These are phyloP conservation scores for Aspergillus sp. DNA, from an alignment of 2,329 filamentous ascomycete genomes.

Conservation along the genomic window DNA sequence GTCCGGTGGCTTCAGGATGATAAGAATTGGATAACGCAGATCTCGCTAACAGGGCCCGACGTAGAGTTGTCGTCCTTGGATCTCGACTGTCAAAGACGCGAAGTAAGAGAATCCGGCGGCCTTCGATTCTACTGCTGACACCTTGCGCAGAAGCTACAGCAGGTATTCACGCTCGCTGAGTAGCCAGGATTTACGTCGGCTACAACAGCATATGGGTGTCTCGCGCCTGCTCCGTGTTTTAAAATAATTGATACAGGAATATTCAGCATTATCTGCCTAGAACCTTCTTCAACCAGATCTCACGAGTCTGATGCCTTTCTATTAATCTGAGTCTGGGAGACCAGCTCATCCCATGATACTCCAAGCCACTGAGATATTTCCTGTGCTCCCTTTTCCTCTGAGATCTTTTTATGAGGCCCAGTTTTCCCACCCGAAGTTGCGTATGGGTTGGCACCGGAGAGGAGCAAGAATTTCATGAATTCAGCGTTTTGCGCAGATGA, in stretches of 20 bases:
- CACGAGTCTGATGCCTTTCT: not conserved
- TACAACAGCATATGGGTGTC: not conserved
- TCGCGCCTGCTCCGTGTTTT: not conserved
- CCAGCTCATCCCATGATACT: conserved; percentile 4
- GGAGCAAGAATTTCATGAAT: conserved; percentile 8
- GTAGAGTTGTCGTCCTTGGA: not conserved
- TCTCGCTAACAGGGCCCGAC: not conserved
- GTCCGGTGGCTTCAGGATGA: conserved; percentile 6
- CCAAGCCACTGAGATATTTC: conserved; percentile 1
- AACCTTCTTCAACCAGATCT: not conserved
- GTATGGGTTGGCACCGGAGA: not conserved
- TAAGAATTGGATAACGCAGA: not conserved
- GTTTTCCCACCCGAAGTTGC: not conserved
- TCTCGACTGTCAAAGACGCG: not conserved
- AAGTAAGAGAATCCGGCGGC: not conserved
- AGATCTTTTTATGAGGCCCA: not conserved
- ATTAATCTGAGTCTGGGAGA: not conserved
- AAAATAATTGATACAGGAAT: not conserved
- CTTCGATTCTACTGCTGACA: not conserved
- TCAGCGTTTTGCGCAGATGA: not conserved
- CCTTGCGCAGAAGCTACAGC: not conserved
- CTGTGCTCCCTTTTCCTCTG: not conserved
- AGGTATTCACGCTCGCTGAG: not conserved
- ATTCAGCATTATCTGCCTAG: not conserved
- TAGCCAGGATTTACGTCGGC: not conserved